These are phyloP conservation scores for Lenwebbia sp. DNA, from an alignment of 345 rosid species.

Conservation along the genomic window DNA sequence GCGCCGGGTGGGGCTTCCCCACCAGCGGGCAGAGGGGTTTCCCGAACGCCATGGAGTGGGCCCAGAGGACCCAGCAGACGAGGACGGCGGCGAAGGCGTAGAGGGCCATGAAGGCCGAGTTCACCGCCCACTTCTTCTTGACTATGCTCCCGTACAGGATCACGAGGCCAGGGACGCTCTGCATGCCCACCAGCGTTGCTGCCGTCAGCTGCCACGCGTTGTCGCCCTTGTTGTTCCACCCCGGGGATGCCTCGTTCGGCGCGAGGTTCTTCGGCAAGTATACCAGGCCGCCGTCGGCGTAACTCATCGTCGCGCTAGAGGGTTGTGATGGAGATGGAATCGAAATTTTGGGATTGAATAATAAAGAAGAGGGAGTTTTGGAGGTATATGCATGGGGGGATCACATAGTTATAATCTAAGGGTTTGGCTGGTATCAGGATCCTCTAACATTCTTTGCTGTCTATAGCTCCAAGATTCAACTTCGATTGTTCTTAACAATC, in stretches of 20 bases:
- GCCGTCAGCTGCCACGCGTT: slow-evolving; percentile 56
- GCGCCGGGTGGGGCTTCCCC: slow-evolving; percentile 17
- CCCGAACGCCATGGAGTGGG: slow-evolving; percentile 44
- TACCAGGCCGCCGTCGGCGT: not conserved
- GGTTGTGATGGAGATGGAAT: not conserved
- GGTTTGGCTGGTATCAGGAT: slow-evolving; percentile 2
- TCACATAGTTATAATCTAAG: slow-evolving; percentile 18
- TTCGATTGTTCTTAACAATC: not conserved
- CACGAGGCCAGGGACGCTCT: slow-evolving; percentile 56
- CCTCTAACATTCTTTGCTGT: slow-evolving; percentile 17
- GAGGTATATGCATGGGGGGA: not conserved
- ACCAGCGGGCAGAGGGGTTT: slow-evolving; percentile 4
- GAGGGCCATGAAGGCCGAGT: slow-evolving; percentile 58
- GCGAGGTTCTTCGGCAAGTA: slow-evolving; percentile 10
- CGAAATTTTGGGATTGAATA: not conserved
- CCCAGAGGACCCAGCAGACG: slow-evolving; percentile 54
- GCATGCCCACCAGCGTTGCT: slow-evolving; percentile 38
- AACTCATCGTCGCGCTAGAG: not conserved
- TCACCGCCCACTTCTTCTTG: slow-evolving; percentile 64
- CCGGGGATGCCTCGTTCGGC: slow-evolving; percentile 12
- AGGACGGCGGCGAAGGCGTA: slow-evolving; percentile 46
- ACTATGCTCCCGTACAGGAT: slow-evolving; percentile 57
- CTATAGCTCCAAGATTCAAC: slow-evolving; percentile 1
- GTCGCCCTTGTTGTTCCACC: slow-evolving; percentile 42
- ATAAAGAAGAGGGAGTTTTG: not conserved